Evolutionary conservation across 345 rosid species (phyloP).

Genomic region (Eucalyptus erythrocorys): DNA sequence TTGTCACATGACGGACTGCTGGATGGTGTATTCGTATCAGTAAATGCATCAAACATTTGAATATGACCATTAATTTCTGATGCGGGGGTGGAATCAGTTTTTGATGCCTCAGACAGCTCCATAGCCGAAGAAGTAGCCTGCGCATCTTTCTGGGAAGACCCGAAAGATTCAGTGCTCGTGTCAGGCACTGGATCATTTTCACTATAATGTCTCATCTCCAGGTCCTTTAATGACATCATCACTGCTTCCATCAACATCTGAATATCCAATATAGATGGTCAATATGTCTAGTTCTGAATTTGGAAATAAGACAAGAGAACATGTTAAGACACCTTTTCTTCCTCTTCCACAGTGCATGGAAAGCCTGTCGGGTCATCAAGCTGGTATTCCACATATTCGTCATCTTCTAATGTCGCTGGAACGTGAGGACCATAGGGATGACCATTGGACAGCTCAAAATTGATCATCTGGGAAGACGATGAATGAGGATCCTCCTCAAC

Average conservation of each 20-base stretch:
- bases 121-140: neutral
- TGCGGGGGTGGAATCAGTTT: neutral
- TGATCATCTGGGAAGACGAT: constrained; percentile 28
- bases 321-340: constrained; percentile 19
- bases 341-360: constrained; percentile 32
- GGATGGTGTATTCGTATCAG: neutral
- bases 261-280: neutral
- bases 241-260: constrained; percentile 42
- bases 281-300: neutral
- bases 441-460: constrained; percentile 27
- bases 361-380: constrained; percentile 23
- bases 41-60: neutral
- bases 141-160: neutral
- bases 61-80: neutral
- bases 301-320: neutral
- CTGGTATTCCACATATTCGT: constrained; percentile 29
- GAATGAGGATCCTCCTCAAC: neutral
- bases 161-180: neutral
- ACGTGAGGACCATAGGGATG: constrained; percentile 17
- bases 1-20: neutral
- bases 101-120: neutral
- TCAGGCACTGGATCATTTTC: neutral
- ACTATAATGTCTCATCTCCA: constrained; percentile 3
- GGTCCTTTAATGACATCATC: constrained; percentile 26
- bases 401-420: constrained; percentile 13